Evolutionary conservation across 495 filamentous ascomycete species (phyloP).

Genomic region (Endocarpon pusillum): DNA sequence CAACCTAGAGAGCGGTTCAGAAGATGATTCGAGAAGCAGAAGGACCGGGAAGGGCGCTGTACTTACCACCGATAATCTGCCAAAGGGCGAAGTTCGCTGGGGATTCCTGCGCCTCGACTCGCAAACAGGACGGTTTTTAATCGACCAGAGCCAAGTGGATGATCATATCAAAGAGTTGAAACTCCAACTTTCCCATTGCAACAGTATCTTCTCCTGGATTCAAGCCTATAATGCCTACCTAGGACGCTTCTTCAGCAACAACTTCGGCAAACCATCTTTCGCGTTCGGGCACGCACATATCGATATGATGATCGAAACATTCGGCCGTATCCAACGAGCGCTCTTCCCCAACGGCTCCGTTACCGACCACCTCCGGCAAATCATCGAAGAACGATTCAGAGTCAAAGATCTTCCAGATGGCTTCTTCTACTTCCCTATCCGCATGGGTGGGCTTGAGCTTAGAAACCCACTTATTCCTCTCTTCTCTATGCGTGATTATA

Average conservation of each 20-base stretch:
- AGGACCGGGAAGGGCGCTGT: no score
- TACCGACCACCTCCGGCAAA: slow-evolving; percentile 36
- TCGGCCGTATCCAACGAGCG: slow-evolving; percentile 38
- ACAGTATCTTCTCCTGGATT: slow-evolving; percentile 43
- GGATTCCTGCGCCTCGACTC: slow-evolving; percentile 44
- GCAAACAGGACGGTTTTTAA: slow-evolving; percentile 36
- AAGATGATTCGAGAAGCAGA: no score
- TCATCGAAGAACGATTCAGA: slow-evolving; percentile 34
- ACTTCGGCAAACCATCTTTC: slow-evolving; percentile 47
- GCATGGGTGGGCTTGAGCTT: slow-evolving; percentile 40
- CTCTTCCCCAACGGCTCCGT: slow-evolving; percentile 38
- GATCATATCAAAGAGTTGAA: slow-evolving; percentile 42
- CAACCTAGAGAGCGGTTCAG: no score
- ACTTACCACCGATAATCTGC: slow-evolving; percentile 15
- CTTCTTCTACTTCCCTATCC: slow-evolving; percentile 48
- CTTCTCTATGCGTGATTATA: slow-evolving; percentile 33
- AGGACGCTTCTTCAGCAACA: slow-evolving; percentile 44
- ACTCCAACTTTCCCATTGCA: slow-evolving; percentile 37
- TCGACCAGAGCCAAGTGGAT: slow-evolving; percentile 45
- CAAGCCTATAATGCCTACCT: slow-evolving; percentile 50
- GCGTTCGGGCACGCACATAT: slow-evolving; percentile 48
- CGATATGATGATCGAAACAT: slow-evolving; percentile 41
- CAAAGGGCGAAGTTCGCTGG: slow-evolving; percentile 45
- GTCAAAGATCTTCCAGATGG: slow-evolving; percentile 42
- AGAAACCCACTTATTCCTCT: slow-evolving; percentile 38